Percentiles rank a stretch among this genome's conserved stretches.
Conservation (phyloP, 2,329 filamentous ascomycete species). For the Exophiala lecanii-corni region DNA sequence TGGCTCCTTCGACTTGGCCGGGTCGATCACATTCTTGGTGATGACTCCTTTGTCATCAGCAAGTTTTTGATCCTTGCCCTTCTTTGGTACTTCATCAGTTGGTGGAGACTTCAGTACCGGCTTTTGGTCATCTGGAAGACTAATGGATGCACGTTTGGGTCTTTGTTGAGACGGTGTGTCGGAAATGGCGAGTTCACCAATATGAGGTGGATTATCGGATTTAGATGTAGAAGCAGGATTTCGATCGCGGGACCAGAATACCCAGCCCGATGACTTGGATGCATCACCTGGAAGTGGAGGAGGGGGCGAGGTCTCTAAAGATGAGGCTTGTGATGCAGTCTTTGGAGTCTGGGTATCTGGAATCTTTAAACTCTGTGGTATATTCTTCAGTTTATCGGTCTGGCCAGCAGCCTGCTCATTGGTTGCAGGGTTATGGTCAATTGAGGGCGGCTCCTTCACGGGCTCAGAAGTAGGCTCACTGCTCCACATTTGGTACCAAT, state of each 20-base stretch:
- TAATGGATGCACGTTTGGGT: slow-evolving; percentile 29
- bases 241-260: slow-evolving; percentile 30
- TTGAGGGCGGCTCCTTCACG: neutral
- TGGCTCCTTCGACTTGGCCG: neutral
- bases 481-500: slow-evolving; percentile 44
- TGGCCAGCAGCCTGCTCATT: neutral
- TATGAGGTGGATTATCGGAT: slow-evolving; percentile 20
- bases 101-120: slow-evolving; percentile 7
- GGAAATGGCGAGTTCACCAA: slow-evolving; percentile 26
- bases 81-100: slow-evolving; percentile 9
- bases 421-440: neutral
- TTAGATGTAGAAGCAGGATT: slow-evolving; percentile 13
- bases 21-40: slow-evolving; percentile 5
- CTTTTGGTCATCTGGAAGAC: slow-evolving; percentile 22
- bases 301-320: slow-evolving; percentile 22
- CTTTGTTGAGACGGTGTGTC: slow-evolving; percentile 24
- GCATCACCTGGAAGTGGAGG: slow-evolving; percentile 20
- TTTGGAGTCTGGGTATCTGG: slow-evolving; percentile 22
- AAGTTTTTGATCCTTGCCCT: slow-evolving; percentile 6
- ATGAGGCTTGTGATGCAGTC: slow-evolving; percentile 17
- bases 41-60: neutral
- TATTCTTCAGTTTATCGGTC: slow-evolving; percentile 13
- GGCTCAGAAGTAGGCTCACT: slow-evolving; percentile 16
- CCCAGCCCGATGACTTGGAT: slow-evolving; percentile 23
- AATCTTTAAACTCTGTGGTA: slow-evolving; percentile 13